Evolutionary conservation across 1,284 basidiomycete species (phyloP).

Genomic region (Boletus albobrunnescens): DNA sequence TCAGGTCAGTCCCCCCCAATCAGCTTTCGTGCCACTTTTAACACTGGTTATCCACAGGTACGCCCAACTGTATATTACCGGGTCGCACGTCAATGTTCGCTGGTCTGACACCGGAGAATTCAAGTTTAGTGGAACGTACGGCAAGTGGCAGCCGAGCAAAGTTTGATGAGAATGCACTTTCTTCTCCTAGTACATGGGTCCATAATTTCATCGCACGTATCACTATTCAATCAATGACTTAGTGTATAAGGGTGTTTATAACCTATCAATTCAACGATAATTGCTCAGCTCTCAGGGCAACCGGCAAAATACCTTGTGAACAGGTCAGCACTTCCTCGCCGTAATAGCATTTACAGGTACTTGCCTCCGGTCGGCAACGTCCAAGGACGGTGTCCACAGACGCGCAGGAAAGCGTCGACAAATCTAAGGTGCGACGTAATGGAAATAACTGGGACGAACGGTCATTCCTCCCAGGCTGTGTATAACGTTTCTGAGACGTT

Average conservation of each 20-base stretch:
- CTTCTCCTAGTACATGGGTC: not conserved
- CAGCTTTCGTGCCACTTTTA: not conserved
- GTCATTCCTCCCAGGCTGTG: not conserved
- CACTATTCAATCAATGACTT: not conserved
- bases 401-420: slow-evolving; percentile 50
- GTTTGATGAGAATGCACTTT: not conserved
- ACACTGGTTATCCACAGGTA: slow-evolving; percentile 5
- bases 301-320: slow-evolving; percentile 25
- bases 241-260: not conserved
- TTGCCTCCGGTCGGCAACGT: slow-evolving; percentile 58
- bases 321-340: slow-evolving; percentile 4
- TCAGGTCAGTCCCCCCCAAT: slow-evolving; percentile 24
- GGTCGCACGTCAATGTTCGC: slow-evolving; percentile 45
- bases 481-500: not conserved
- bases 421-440: slow-evolving; percentile 63
- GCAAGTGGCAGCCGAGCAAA: slow-evolving; percentile 13
- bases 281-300: slow-evolving; percentile 21
- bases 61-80: slow-evolving; percentile 37
- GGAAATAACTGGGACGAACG: slow-evolving; percentile 46
- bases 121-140: slow-evolving; percentile 48
- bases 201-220: not conserved
- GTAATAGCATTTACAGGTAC: slow-evolving; percentile 9
- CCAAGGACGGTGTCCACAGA: slow-evolving; percentile 43
- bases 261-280: slow-evolving; percentile 11
- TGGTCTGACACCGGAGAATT: slow-evolving; percentile 52